Base-by-base conservation (phyloP, 495 filamentous ascomycete species). In the Neurospora cerealis region DNA sequence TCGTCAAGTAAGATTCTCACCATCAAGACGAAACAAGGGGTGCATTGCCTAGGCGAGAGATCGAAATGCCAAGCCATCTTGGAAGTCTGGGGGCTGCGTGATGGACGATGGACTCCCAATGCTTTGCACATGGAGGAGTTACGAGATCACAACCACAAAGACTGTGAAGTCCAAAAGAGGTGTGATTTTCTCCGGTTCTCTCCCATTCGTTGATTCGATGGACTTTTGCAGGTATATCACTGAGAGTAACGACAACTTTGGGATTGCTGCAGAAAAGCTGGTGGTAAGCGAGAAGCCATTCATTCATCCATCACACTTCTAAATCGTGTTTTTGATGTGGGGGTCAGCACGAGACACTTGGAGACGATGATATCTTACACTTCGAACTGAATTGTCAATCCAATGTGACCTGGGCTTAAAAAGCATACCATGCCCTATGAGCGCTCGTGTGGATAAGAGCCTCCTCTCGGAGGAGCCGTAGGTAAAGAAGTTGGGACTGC, bases 21-120 rank as follows among this genome's bases (percentile, higher is more conserved):
- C 46, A 60, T 60, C 48, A 60, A 60, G 21, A 54, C 46, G 46
- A 54, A 54, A 54, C 46, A 54, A 28, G 46, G 4, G 46, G 46
- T 54, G 72, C 60, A 73, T 48, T 46, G 77, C 77, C 78, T 75
- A 78, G 78, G 74, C 78, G 77, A 74, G 78, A 79, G 78, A 79
- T 79, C 78, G 77, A 75, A 77, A 72, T 75, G 76, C 76, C 76
- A 78, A 78, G 76, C 44, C 72, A 69, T 71, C 66, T 69, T 74
- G 74, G 70, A 73, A 40, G 70, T 36, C 36, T 41, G 40, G 21
- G 41, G 5, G 41, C 75, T 71, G 11, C 7, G 32, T 34, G 37
- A 46, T 32, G 69, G 19, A 17, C 41, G 44, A 38, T 38, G 75
- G 40, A 21, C 37, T 24, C 69, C 38, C 15, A 48, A 42, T 44